Base-by-base conservation (phyloP, 1,284 basidiomycete species). In the Trametes polyzona region DNA sequence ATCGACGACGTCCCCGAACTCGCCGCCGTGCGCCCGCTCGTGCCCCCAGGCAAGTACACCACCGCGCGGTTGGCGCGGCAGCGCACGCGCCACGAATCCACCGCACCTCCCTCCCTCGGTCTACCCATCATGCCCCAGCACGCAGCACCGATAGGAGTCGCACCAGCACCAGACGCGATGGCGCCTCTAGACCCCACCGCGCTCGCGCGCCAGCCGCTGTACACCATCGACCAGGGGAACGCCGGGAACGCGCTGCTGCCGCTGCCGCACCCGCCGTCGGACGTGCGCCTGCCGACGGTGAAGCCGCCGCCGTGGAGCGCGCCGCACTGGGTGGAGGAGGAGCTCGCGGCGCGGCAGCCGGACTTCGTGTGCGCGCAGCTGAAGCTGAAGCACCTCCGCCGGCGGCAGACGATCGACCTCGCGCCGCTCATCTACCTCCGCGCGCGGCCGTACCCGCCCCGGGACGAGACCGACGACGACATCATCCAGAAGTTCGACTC, bases 1-100 rank as follows among this genome's bases (percentile, higher is more conserved):
- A 79, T 91, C 44, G 86, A 90, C 61, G 82, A 86, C 63, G 74
- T 86, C 64, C 75, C 76, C 11, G 73, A 74, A 17, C 75, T 89
- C 19, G 75, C 77, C 33, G 76, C 79, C 50, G 74, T 89, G 24
- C 71, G 65, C 43, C 48, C 58, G 32, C 37, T 72, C 10, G 80
- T 88, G 1, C 85, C 87, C 0, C 75, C 82, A 4, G 84, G 82
- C 21, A 64, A 65, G 37, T 74, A 69, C 64, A 64, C 67, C 33
- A 65, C 67, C 35, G 72, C 73, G 26, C 71, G 72, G 14, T 64
- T 64, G 32, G 67, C 68, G 41, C 71, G 67, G 43, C 64, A 65
- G 5, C 72, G 71, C 46, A 23, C 61, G 6, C 67, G 69, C 47
- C 50, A 57, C 33, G 63, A 65, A 8, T 35, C 35, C 29, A 16